These are phyloP conservation scores for Candida chauliodis DNA, from an alignment of 805 yeast genomes.

Conservation along the genomic window DNA sequence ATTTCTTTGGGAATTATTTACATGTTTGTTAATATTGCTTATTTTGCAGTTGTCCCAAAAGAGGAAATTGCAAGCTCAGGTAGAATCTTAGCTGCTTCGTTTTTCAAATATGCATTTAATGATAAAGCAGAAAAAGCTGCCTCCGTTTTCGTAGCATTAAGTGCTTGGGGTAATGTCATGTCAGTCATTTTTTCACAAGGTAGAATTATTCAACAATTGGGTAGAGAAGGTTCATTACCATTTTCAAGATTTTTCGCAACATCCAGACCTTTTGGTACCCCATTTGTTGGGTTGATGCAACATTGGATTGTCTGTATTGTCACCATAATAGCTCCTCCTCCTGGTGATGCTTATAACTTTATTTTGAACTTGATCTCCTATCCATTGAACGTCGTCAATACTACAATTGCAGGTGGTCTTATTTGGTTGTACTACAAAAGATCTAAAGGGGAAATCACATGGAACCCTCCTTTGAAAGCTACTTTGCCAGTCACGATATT, in stretches of 20 bases:
- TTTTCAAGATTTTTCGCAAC: constrained; percentile 68
- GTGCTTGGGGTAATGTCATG: constrained; percentile 79
- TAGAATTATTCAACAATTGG: constrained; percentile 74
- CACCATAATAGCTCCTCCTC: constrained; percentile 76
- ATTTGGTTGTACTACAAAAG: constrained; percentile 54
- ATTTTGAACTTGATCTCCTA: constrained; percentile 76
- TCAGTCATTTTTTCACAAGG: constrained; percentile 82
- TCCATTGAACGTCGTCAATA: constrained; percentile 74
- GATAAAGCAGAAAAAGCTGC: constrained; percentile 66
- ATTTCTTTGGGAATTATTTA: constrained; percentile 59
- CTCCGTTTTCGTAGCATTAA: constrained; percentile 74
- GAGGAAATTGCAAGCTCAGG: constrained; percentile 59
- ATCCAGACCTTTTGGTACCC: constrained; percentile 69
- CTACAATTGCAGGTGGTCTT: constrained; percentile 60
- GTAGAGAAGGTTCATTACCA: constrained; percentile 79
- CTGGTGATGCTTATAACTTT: constrained; percentile 85
- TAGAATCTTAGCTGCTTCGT: constrained; percentile 69
- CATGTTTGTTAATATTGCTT: constrained; percentile 74
- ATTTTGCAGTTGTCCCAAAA: constrained; percentile 76
- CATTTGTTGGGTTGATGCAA: constrained; percentile 67
- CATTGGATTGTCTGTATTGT: constrained; percentile 75
- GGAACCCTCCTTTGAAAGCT: constrained; percentile 74
- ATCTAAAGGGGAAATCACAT: constrained; percentile 46
- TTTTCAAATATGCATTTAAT: constrained; percentile 72
- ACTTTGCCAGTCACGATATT: constrained; percentile 59